Evolutionary conservation across 768 basidiomycete species (phyloP), one percentile per base, ranked within the genome.

Genomic region (Phanerochaete sordida): DNA sequence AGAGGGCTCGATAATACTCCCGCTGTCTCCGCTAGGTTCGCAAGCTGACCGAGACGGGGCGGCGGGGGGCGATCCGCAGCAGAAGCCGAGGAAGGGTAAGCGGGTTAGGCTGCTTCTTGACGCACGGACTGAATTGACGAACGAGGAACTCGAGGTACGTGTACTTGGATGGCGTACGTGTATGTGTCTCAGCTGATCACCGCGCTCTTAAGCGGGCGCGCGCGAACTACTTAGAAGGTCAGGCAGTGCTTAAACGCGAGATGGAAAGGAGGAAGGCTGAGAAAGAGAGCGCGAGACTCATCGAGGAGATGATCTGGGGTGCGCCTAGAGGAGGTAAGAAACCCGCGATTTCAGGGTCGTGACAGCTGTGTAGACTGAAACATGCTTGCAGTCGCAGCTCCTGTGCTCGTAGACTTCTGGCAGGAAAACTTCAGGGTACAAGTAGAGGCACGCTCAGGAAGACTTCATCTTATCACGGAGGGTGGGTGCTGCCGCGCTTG

Each of bases 91-190:
- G 65, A 89, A 83, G 68, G 71, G 77, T 57, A 88, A 82, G 61
- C 75, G 76, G 2, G 65, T 81, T 11, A 79, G 85, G 47, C 69
- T 86, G 44, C 73, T 90, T 3, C 70, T 93, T 7, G 92, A 94
- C 70, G 73, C 79, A 4, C 80, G 90, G 61, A 94, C 85, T 5
- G 92, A 94, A 68, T 74, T 94, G 37, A 90, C 91, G 4, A 90
- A 93, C 60, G 87, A 90, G 3, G 90, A 94, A 72, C 76, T 94
- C 46, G 88, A 87, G 77, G 92, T 84, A 58, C 61, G 69, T 27
- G 27, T 51, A n/a, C n/a, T 51, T 30, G 50, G 31, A 19, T 51
- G 33, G 19, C 28, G 30, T 51, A 2, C 46, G 37, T 57, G 54
- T 62, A 15, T 28, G 28, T 19, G 9, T 21, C 23, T 51, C 28